Evolutionary conservation across 2,329 filamentous ascomycete species (phyloP).

Genomic region (Diaporthe longicolla): DNA sequence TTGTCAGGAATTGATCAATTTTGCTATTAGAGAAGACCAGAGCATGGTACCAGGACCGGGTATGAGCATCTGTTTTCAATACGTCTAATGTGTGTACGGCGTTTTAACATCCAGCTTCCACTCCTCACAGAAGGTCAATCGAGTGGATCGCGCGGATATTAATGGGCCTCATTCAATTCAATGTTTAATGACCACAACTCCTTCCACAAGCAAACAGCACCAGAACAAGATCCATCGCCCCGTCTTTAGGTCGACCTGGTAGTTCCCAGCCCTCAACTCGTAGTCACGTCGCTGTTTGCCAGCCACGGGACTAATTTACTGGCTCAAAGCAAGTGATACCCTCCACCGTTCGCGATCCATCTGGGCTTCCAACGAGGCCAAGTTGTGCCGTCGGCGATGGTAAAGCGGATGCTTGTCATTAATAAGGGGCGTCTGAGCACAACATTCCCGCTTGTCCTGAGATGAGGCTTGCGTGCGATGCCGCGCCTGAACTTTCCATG

Average conservation of each 20-base stretch:
- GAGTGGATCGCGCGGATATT: background rate
- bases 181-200: slow-evolving; percentile 11
- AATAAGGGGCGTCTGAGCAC: background rate
- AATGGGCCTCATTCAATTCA: background rate
- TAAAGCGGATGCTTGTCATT: background rate
- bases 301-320: background rate
- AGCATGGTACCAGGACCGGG: background rate
- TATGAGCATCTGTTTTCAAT: background rate
- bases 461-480: background rate
- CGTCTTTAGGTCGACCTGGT: background rate
- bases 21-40: slow-evolving; percentile 6
- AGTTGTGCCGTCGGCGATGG: background rate
- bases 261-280: slow-evolving; percentile 7
- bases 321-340: background rate
- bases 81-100: slow-evolving; percentile 12
- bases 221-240: background rate
- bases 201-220: background rate
- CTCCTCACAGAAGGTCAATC: background rate
- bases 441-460: background rate
- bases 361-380: background rate
- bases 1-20: slow-evolving; percentile 40
- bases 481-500: background rate
- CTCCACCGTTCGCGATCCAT: background rate
- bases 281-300: background rate
- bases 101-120: background rate